phyloP scores from a whole-genome alignment of 345 rosid species.

The Psidium guajava region DNA sequence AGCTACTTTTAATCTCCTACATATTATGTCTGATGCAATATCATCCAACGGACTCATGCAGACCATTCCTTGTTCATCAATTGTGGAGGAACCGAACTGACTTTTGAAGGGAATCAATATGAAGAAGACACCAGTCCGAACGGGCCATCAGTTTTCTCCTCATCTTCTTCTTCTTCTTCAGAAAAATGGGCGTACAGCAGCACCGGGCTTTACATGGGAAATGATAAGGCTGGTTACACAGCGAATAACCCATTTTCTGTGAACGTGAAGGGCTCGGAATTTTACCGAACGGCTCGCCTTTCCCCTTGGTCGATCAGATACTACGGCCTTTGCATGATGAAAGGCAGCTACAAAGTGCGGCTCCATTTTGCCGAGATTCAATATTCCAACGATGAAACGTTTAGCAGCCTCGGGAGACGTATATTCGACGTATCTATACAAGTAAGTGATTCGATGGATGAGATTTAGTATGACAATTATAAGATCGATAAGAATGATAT shows the following conservation, averaged over 20 bases:
- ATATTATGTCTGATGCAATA: background rate
- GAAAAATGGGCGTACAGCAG: constrained; percentile 69
- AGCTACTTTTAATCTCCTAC: background rate
- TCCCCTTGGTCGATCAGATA: constrained; percentile 68
- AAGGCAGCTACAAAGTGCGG: constrained; percentile 39
- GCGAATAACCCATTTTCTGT: constrained; percentile 14
- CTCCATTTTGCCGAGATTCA: constrained; percentile 87
- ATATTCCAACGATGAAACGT: constrained; percentile 37
- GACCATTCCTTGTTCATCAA: constrained; percentile 59
- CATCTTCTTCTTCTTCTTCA: background rate
- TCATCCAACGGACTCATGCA: background rate
- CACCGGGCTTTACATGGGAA: constrained; percentile 32
- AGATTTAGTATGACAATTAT: no score
- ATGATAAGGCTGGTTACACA: background rate
- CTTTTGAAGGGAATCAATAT: constrained; percentile 18
- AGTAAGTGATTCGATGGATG: constrained; percentile 8
- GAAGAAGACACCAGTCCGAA: constrained; percentile 22
- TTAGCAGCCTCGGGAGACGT: constrained; percentile 50
- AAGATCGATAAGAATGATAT: no score
- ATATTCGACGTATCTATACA: constrained; percentile 67
- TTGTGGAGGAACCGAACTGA: constrained; percentile 45
- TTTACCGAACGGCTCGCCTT: constrained; percentile 53
- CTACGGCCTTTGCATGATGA: constrained; percentile 58
- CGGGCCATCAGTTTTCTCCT: constrained; percentile 30
- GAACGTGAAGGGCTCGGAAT: constrained; percentile 14